Evolutionary conservation across 2,329 filamentous ascomycete species (phyloP).

Genomic region (Pestalotiopsis sp.): DNA sequence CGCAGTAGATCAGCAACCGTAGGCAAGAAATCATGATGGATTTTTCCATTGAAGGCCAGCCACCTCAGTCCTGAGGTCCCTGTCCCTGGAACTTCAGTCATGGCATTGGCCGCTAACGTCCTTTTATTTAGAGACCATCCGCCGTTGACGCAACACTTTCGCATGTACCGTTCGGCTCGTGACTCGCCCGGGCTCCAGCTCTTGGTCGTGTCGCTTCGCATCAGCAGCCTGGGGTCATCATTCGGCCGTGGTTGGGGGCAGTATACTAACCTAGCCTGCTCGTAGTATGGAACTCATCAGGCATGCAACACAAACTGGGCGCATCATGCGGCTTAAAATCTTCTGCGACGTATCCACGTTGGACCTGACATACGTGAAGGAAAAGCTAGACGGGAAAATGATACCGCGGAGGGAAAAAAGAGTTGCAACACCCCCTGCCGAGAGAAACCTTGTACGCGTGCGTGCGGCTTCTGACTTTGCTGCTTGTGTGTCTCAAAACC

Average conservation of each 20-base stretch:
- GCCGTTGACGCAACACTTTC: neutral
- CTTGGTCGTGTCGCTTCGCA: neutral
- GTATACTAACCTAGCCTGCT: neutral
- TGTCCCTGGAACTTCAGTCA: neutral
- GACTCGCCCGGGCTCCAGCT: neutral
- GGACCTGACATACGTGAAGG: neutral
- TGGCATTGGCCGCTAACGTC: neutral
- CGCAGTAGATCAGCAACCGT: neutral
- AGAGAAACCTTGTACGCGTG: neutral
- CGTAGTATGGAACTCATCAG: neutral
- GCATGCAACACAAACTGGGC: neutral
- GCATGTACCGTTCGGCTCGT: neutral
- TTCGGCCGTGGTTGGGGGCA: neutral
- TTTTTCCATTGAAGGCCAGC: neutral
- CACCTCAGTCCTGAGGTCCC: neutral
- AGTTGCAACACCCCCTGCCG: neutral
- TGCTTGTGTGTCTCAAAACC: neutral
- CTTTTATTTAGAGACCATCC: neutral
- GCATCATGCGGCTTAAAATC: neutral
- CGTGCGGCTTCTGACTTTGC: neutral
- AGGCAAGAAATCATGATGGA: neutral
- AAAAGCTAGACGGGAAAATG: no score
- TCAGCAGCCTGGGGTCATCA: neutral
- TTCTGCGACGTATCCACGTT: neutral
- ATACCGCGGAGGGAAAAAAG: neutral